phyloP scores from a whole-genome alignment of 345 rosid species.

The Erucastrum elatum region DNA sequence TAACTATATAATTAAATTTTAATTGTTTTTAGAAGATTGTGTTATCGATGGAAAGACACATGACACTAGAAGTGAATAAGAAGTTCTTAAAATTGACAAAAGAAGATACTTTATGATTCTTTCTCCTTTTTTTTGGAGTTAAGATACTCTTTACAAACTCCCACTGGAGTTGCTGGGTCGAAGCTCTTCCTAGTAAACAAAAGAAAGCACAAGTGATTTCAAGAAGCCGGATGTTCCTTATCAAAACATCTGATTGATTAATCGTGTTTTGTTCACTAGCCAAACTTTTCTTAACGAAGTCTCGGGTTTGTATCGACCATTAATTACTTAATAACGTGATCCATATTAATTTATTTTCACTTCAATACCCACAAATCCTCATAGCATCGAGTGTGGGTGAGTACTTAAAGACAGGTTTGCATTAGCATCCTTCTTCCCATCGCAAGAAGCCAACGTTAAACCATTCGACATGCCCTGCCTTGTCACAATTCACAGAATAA shows the following conservation, averaged over 20 bases:
- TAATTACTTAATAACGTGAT: too few relatives aligned
- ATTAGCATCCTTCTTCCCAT: conserved; percentile 36
- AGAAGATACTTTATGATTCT: too few relatives aligned
- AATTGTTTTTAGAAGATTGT: too few relatives aligned
- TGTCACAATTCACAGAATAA: conserved; percentile 38
- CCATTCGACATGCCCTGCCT: conserved; percentile 46
- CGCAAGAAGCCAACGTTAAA: conserved; percentile 40
- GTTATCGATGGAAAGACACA: too few relatives aligned
- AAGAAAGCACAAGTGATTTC: conserved; percentile 20
- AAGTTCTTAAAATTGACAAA: too few relatives aligned
- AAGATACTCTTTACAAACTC: too few relatives aligned
- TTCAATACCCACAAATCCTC: not conserved
- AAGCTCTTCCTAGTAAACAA: too few relatives aligned
- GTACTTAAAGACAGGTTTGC: conserved; percentile 46
- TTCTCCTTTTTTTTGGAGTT: too few relatives aligned
- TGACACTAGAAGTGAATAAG: too few relatives aligned
- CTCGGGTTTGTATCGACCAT: not conserved
- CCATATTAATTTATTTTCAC: not conserved
- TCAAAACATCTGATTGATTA: conserved; percentile 47
- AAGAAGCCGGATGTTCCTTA: conserved; percentile 44
- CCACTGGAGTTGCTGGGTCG: too few relatives aligned
- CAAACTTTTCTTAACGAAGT: not conserved
- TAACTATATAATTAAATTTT: too few relatives aligned
- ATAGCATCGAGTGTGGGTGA: conserved; percentile 20
- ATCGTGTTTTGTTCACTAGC: not conserved